These are phyloP conservation scores for Inonotus hispidus DNA, from an alignment of 1,284 basidiomycete genomes.

Conservation along the genomic window DNA sequence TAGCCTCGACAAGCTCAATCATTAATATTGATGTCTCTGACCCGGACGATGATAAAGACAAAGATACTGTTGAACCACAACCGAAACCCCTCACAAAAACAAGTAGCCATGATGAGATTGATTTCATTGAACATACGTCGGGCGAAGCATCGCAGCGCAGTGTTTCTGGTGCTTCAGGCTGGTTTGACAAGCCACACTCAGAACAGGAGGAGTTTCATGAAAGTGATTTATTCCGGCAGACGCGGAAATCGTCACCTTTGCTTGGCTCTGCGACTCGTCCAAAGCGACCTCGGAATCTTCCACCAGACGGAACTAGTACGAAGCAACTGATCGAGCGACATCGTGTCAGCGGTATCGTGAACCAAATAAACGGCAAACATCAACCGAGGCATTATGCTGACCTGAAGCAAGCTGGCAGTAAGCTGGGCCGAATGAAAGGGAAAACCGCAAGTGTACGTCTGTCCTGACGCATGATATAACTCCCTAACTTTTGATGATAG, in stretches of 20 bases:
- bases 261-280: neutral
- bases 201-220: neutral
- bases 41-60: neutral
- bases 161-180: neutral
- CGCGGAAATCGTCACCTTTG: neutral
- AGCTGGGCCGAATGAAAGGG: neutral
- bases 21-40: neutral
- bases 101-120: neutral
- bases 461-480: neutral
- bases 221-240: neutral
- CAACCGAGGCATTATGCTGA: neutral
- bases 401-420: conserved; percentile 1
- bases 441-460: neutral
- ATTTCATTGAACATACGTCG: neutral
- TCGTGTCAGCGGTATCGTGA: neutral
- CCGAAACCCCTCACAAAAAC: neutral
- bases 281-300: neutral
- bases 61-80: neutral
- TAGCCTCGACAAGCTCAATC: neutral
- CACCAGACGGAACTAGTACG: conserved; percentile 1
- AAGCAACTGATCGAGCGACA: neutral
- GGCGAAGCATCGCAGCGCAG: neutral
- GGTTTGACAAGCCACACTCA: neutral
- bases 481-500: neutral
- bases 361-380: neutral